Conservation (phyloP, 345 rosid genomes). For the Gynandropsis gynandra region DNA sequence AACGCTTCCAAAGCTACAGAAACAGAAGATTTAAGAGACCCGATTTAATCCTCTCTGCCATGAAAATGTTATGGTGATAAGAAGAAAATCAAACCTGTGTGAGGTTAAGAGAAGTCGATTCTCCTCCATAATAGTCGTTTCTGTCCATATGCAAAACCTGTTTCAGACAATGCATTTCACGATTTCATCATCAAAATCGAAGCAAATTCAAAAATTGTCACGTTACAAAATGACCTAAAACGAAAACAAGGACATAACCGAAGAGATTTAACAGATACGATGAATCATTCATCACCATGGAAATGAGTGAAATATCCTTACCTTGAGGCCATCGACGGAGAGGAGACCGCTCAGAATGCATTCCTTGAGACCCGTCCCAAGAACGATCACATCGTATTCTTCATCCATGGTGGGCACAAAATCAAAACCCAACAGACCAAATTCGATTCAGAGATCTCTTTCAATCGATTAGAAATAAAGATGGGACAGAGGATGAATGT, state of each 20-base stretch:
- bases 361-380: slow-evolving; percentile 93
- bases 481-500: too few relatives aligned
- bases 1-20: slow-evolving; percentile 38
- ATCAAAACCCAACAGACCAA: too few relatives aligned
- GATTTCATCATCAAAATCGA: not conserved
- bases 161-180: slow-evolving; percentile 2
- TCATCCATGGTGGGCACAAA: slow-evolving; percentile 53
- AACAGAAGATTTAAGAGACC: too few relatives aligned
- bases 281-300: not conserved
- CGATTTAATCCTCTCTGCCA: too few relatives aligned
- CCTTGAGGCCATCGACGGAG: slow-evolving; percentile 93
- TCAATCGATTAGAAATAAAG: too few relatives aligned
- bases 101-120: slow-evolving; percentile 74
- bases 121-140: slow-evolving; percentile 83
- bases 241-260: not conserved
- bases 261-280: not conserved
- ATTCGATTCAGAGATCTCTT: too few relatives aligned
- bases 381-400: slow-evolving; percentile 89
- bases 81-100: slow-evolving; percentile 42
- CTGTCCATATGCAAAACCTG: slow-evolving; percentile 78
- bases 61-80: not conserved
- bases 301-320: slow-evolving; percentile 12
- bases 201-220: not conserved
- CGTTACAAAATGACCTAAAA: not conserved
- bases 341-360: slow-evolving; percentile 96